Base-by-base conservation (phyloP, 1,139 yeast species). In the Taphrina pruni region DNA sequence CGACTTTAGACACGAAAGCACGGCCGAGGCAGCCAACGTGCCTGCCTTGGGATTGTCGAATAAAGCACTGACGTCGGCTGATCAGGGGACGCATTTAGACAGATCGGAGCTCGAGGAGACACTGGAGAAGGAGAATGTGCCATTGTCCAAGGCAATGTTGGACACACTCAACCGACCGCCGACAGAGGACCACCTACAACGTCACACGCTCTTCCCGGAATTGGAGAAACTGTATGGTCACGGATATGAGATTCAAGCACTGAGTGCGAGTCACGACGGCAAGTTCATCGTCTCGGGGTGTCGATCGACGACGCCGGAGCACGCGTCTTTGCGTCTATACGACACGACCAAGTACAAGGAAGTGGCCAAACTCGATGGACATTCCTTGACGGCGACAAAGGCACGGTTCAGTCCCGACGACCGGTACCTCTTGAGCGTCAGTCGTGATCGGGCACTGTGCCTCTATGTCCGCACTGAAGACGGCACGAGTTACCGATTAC, bases 11-110 rank as follows among this genome's bases (percentile, higher is more conserved):
- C 74, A 7, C 73, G 75, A 21, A 75, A 75, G n/a, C 75, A 80
- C 87, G 74, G 88, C 93, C 0, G 96, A 89, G 71, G 85, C 93
- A 4, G 99, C 99, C 0, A 86, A 95, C 0, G 85, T 94, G 64
- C 99, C 99, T 0, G 97, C 94, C 0, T 81, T 95, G 69, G 99
- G 99, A 0, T 83, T 95, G 67, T 94, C 99, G 1, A 95, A 95
- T 77, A 95, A 94, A 77, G 97, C 96, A 1, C 88, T 87, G 32
- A 80, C 81, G 66, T 84, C 82, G 64, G 80, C 77, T 26, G 84
- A 81, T 66, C 84, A 81, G 0, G 84, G 73, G 6, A 71, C 66
- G 20, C 67, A 64, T 46, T 55, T 64, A 21, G 67, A 64, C 35
- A 48, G 67, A 11, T 41, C 61, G 8, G 67, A 56, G 4, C 72